These are phyloP conservation scores for Urochloa ruziziensis DNA, from an alignment of 176 grass and related monocot genomes.

Conservation along the genomic window DNA sequence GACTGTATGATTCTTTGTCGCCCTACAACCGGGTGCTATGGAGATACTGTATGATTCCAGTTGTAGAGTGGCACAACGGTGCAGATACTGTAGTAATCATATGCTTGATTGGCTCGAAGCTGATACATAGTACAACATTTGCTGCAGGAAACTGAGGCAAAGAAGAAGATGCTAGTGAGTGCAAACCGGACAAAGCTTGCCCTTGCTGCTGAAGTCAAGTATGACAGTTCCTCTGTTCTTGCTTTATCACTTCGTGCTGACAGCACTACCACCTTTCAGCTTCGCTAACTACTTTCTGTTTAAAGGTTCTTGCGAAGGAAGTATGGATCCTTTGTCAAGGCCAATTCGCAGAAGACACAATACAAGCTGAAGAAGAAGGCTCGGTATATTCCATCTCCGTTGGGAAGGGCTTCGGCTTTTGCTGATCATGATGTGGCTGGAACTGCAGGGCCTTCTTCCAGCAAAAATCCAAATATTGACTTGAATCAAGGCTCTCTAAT, in stretches of 20 bases:
- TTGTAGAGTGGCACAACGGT: neutral
- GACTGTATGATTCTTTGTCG: neutral
- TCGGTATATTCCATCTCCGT: neutral
- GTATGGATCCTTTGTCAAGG: constrained; percentile 31
- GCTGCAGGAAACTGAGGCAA: constrained; percentile 63
- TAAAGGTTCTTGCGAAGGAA: constrained; percentile 72
- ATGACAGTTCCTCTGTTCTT: neutral
- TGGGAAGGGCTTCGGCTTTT: neutral
- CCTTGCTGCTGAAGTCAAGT: constrained; percentile 71
- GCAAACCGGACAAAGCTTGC: constrained; percentile 41
- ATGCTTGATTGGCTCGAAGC: neutral
- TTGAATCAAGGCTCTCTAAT: constrained; percentile 49
- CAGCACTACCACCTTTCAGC: neutral
- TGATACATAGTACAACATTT: neutral
- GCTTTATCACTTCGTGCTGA: neutral
- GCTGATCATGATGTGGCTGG: neutral
- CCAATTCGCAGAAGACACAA: constrained; percentile 8
- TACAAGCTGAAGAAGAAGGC: constrained; percentile 46
- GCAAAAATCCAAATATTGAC: constrained; percentile 35
- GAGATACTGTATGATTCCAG: neutral
- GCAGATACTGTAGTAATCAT: neutral
- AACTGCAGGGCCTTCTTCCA: constrained; percentile 45
- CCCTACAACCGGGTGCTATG: neutral
- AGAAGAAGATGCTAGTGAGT: constrained; percentile 47
- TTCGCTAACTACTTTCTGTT: constrained; percentile 12